A percentile compares a stretch with the other conserved stretches of the same genome.
These are phyloP conservation scores for Rhizopogon salebrosus DNA, from an alignment of 768 basidiomycete species.

Conservation along the genomic window DNA sequence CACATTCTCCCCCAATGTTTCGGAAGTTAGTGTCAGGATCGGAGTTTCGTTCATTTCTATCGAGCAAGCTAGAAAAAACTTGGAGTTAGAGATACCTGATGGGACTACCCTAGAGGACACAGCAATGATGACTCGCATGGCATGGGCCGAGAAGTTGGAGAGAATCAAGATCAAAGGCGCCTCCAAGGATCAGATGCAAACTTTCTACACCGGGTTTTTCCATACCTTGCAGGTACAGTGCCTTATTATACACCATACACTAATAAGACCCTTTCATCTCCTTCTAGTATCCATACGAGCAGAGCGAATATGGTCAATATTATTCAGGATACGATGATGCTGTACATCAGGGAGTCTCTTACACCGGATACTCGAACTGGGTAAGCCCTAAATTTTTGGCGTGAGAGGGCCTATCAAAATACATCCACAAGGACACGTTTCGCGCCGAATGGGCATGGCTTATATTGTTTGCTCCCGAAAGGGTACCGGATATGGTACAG, in stretches of 20 bases:
- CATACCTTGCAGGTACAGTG: slow-evolving; percentile 52
- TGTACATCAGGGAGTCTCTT: slow-evolving; percentile 62
- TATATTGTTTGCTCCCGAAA: slow-evolving; percentile 71
- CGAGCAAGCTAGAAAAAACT: slow-evolving; percentile 53
- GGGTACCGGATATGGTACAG: slow-evolving; percentile 68
- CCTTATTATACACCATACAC: background rate
- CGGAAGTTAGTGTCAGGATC: slow-evolving; percentile 48
- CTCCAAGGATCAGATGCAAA: slow-evolving; percentile 38
- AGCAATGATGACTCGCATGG: slow-evolving; percentile 37
- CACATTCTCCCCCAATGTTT: slow-evolving; percentile 29
- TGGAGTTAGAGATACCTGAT: slow-evolving; percentile 46
- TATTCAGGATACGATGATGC: slow-evolving; percentile 74
- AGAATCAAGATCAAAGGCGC: slow-evolving; percentile 47
- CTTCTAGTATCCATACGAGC: slow-evolving; percentile 70
- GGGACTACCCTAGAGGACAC: slow-evolving; percentile 47
- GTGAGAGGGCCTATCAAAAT: background rate
- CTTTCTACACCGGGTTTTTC: slow-evolving; percentile 60
- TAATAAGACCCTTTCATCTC: slow-evolving; percentile 1
- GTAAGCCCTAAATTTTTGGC: slow-evolving; percentile 29
- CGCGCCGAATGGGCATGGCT: slow-evolving; percentile 78
- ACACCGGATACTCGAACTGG: slow-evolving; percentile 81
- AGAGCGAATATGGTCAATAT: slow-evolving; percentile 59
- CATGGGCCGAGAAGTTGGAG: slow-evolving; percentile 57
- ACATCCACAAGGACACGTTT: slow-evolving; percentile 60
- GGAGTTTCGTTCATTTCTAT: slow-evolving; percentile 74